Conservation (phyloP, 805 yeast genomes). For the Sugiyamaella valdiviana region DNA sequence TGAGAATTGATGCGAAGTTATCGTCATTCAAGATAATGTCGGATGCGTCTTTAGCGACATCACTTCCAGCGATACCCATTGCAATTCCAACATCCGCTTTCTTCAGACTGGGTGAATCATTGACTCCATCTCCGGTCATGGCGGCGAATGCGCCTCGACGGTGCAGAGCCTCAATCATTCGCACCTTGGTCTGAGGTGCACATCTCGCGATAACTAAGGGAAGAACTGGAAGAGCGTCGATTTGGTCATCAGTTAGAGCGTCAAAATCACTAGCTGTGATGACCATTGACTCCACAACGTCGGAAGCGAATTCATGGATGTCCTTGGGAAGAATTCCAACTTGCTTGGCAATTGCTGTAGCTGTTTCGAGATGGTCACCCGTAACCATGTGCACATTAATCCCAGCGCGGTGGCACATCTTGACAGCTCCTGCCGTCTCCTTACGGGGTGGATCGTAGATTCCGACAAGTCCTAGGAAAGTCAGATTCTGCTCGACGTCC, state of each 20-base stretch:
- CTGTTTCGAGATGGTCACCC: constrained; percentile 77
- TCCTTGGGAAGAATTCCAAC: constrained; percentile 69
- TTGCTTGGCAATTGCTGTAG: constrained; percentile 72
- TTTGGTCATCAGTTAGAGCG: constrained; percentile 48
- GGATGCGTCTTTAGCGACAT: constrained; percentile 79
- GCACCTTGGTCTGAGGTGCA: constrained; percentile 75
- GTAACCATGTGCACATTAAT: constrained; percentile 76
- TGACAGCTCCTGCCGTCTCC: constrained; percentile 61
- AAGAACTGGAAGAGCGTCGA: constrained; percentile 57
- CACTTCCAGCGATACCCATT: constrained; percentile 76
- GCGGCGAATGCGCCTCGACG: constrained; percentile 60
- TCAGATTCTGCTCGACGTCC: constrained; percentile 46
- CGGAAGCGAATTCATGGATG: constrained; percentile 46
- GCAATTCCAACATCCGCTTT: constrained; percentile 79
- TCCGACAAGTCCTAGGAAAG: constrained; percentile 64
- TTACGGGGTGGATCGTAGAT: constrained; percentile 75
- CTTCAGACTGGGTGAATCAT: constrained; percentile 72
- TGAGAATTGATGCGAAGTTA: constrained; percentile 71
- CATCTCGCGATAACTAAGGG: constrained; percentile 79
- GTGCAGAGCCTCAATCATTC: constrained; percentile 73
- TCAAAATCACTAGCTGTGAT: constrained; percentile 75
- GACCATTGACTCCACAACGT: constrained; percentile 56
- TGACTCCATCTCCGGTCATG: constrained; percentile 82
- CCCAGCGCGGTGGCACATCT: constrained; percentile 65
- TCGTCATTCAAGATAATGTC: constrained; percentile 73